Base-by-base conservation (phyloP, 768 basidiomycete species). In the Hypholoma fasciculare region DNA sequence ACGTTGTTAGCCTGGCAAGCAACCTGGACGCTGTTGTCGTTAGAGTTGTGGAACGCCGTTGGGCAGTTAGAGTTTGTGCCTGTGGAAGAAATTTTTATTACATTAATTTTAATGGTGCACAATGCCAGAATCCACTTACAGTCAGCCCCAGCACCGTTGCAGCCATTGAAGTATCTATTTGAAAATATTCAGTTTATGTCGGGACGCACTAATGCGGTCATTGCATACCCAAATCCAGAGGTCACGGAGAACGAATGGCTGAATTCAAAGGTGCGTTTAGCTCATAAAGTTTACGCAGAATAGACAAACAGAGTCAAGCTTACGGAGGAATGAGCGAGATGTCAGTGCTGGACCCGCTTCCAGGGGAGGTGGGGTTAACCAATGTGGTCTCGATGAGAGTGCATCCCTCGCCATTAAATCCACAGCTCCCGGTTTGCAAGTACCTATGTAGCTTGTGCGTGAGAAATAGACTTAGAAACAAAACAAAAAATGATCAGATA, bases 381-480 rank as follows among this genome's bases (percentile, higher is more conserved):
- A 76, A 65, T 19, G 67, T 73, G 6, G 67, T 68, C 58, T 75
- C 74, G 19, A 76, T 59, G 14, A 71, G 44, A 16, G 70, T 72
- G 62, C 75, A 76, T 4, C 69, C 62, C 52, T 76, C 75, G 3
- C 75, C 75, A 52, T 74, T 73, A 57, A 69, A 68, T 1, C 72
- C 72, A 40, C 74, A 76, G 14, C 27, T 36, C 8, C 73, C 73
- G 67, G 60, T 48, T 50, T 57, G 26, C 26, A 57, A 50, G 39
- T 57, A 57, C 23, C 56, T 57, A 13, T 6, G 27, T 19, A 30
- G 20, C 12, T 14, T 51, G 34, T 57, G 40, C 51, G 47, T 61
- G 52, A 52, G 11, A 12, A 27, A 46, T 19, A 20, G 27, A 14
- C n/a, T n/a, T n/a, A n/a, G n/a, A n/a, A n/a, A n/a, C n/a, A n/a